Conservation (phyloP, 1,284 basidiomycete genomes). For the Cutaneotrichosporon dermatis region DNA sequence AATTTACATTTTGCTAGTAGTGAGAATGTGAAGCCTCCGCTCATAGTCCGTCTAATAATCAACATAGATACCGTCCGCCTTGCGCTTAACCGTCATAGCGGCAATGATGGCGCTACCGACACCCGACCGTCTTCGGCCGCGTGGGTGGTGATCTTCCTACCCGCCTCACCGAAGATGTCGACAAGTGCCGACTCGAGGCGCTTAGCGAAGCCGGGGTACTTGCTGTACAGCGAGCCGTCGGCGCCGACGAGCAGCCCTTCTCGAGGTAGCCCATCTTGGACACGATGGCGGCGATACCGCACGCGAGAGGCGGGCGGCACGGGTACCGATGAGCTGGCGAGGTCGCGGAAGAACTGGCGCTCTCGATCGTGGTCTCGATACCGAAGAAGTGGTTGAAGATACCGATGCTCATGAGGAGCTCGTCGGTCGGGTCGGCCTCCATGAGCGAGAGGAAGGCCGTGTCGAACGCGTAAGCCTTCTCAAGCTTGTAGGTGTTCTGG, state of each 20-base stretch:
- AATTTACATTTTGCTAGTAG: too few relatives aligned
- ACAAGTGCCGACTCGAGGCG: constrained; percentile 80
- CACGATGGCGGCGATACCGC: constrained; percentile 91
- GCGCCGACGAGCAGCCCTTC: constrained; percentile 79
- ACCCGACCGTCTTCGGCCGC: constrained; percentile 94
- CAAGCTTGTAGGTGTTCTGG: constrained; percentile 96
- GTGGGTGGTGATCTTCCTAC: constrained; percentile 78
- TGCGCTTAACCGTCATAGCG: constrained; percentile 64
- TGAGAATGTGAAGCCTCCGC: too few relatives aligned
- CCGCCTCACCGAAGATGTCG: constrained; percentile 91
- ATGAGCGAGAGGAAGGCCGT: constrained; percentile 95
- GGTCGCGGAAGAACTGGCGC: constrained; percentile 88
- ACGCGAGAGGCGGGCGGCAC: constrained; percentile 84
- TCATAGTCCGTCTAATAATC: constrained; percentile 28
- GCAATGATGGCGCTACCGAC: constrained; percentile 94
- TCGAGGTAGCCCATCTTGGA: constrained; percentile 85
- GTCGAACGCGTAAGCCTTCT: constrained; percentile 86
- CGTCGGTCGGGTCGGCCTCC: constrained; percentile 98
- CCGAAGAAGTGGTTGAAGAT: constrained; percentile 96
- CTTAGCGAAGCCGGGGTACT: constrained; percentile 90
- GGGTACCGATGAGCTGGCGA: constrained; percentile 82
- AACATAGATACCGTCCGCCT: constrained; percentile 47
- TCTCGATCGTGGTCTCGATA: constrained; percentile 86
- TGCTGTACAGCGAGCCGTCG: constrained; percentile 89
- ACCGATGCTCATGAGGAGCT: constrained; percentile 90